These are phyloP conservation scores for Ascoidea asiatica DNA, from an alignment of 805 yeast species.

Conservation along the genomic window DNA sequence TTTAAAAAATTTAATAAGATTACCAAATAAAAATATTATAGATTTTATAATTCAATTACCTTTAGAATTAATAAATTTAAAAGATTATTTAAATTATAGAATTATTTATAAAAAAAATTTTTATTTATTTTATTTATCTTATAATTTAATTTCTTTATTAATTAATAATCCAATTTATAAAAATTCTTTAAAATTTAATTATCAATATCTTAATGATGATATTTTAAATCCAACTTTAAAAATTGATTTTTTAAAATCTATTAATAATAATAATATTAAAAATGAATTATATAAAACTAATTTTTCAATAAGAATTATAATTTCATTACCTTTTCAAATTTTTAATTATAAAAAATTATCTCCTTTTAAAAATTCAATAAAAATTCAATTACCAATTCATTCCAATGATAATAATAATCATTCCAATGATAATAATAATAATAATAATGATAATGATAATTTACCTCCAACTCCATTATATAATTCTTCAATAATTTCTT, in stretches of 20 bases:
- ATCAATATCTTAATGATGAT: slow-evolving; percentile 65
- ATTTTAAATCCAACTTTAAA: slow-evolving; percentile 60
- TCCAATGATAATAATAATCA: slow-evolving; percentile 10
- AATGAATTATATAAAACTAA: slow-evolving; percentile 35
- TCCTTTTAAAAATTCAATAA: slow-evolving; percentile 71
- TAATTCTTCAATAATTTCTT: slow-evolving; percentile 67
- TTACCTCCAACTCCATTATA: slow-evolving; percentile 76
- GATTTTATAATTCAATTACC: slow-evolving; percentile 86
- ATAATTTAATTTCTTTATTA: slow-evolving; percentile 44
- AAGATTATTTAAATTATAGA: slow-evolving; percentile 83
- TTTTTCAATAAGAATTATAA: slow-evolving; percentile 57
- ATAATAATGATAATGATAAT: slow-evolving; percentile 16
- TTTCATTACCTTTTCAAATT: slow-evolving; percentile 55
- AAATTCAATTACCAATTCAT: slow-evolving; percentile 37
- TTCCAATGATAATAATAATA: background rate
- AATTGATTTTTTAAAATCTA: slow-evolving; percentile 32
- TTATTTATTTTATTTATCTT: slow-evolving; percentile 69
- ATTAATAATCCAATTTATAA: slow-evolving; percentile 23
- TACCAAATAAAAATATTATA: slow-evolving; percentile 46
- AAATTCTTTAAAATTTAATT: slow-evolving; percentile 35
- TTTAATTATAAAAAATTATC: slow-evolving; percentile 67
- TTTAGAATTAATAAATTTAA: slow-evolving; percentile 53
- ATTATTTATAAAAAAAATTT: slow-evolving; percentile 84
- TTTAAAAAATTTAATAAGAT: slow-evolving; percentile 62
- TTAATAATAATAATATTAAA: no score